These are phyloP conservation scores for Komagataella phaffii DNA, from an alignment of 805 yeast genomes.

Conservation along the genomic window DNA sequence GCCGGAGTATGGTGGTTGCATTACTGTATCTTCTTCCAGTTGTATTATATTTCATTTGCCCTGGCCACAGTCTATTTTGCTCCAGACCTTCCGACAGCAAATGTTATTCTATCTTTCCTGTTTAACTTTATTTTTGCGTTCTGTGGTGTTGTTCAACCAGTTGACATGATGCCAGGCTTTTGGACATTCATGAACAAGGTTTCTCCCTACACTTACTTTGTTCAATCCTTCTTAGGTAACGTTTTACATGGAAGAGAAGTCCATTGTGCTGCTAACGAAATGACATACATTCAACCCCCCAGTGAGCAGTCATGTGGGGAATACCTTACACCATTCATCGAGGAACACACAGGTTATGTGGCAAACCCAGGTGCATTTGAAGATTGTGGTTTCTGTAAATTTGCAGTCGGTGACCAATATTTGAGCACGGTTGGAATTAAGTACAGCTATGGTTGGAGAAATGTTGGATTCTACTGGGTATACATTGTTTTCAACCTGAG, in stretches of 20 bases:
- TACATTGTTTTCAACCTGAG: constrained; percentile 38
- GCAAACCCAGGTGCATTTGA: constrained; percentile 33
- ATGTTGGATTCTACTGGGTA: constrained; percentile 47
- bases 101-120: constrained; percentile 40
- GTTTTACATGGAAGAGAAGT: constrained; percentile 39
- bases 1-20: constrained; percentile 34
- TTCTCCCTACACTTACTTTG: constrained; percentile 61
- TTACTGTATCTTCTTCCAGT: constrained; percentile 24
- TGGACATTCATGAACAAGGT: constrained; percentile 76
- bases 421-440: constrained; percentile 27
- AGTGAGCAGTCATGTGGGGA: constrained; percentile 50
- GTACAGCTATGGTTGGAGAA: constrained; percentile 48
- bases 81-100: constrained; percentile 57
- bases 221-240: constrained; percentile 33
- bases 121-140: constrained; percentile 48
- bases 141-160: constrained; percentile 57
- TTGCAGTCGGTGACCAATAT: constrained; percentile 31
- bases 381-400: constrained; percentile 36
- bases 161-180: constrained; percentile 53
- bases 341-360: constrained; percentile 39
- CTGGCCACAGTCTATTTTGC: constrained; percentile 41
- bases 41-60: constrained; percentile 36
- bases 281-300: constrained; percentile 38
- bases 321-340: constrained; percentile 31
- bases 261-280: constrained; percentile 32